Evolutionary conservation across 2,329 filamentous ascomycete species (phyloP).

Genomic region (Arthrinium phaeospermum): DNA sequence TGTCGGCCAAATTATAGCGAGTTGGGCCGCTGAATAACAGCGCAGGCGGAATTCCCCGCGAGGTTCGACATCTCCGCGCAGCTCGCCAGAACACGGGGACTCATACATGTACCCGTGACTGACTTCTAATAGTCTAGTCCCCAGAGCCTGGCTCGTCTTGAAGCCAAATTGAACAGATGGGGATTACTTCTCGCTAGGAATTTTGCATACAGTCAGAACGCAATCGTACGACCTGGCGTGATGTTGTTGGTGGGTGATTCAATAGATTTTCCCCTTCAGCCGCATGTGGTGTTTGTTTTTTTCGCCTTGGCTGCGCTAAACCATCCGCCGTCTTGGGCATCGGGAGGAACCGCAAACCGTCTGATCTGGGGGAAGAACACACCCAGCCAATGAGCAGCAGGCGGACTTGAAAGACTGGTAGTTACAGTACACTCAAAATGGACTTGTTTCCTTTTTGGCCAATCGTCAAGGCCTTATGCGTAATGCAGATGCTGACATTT

Average conservation of each 20-base stretch:
- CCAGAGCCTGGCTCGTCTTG: background rate
- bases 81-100: background rate
- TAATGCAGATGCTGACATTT: background rate
- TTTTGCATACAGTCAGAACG: background rate
- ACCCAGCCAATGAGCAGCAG: background rate
- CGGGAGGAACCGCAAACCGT: background rate
- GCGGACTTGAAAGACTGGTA: background rate
- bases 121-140: background rate
- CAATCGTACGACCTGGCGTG: slow-evolving; percentile 2
- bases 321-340: background rate
- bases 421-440: background rate
- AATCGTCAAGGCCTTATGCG: background rate
- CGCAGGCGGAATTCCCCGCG: background rate
- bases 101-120: background rate
- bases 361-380: background rate
- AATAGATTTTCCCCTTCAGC: slow-evolving; percentile 8
- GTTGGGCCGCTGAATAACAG: background rate
- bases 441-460: background rate
- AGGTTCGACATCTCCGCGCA: background rate
- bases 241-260: background rate
- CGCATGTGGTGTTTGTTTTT: background rate
- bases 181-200: background rate
- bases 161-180: background rate
- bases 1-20: background rate
- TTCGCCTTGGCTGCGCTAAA: background rate